Base-by-base conservation (phyloP, 345 rosid genomes). In the Citrus cavaleriei region DNA sequence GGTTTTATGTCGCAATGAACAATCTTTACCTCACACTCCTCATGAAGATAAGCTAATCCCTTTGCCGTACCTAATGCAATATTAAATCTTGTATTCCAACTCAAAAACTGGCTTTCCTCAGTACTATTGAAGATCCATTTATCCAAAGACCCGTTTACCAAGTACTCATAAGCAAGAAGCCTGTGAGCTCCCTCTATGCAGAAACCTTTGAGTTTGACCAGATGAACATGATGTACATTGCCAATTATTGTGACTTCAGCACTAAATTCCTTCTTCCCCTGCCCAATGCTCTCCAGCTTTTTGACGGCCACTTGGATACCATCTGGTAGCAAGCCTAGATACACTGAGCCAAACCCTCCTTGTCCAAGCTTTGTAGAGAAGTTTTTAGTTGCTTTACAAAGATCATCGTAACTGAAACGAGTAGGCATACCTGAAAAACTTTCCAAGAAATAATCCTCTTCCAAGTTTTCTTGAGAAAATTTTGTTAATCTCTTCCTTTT, bases 81-180 rank as follows among this genome's bases (percentile, higher is more conserved):
- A 28, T 69, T 81, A 70, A 82, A 86, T 77, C 90, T 82, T 12
- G 86, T 83, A 68, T 86, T 62, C 90, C 90, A 88, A 77, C 72
- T 80, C 85, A 87, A 57, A 3, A 79, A 42, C 59, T 6, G 58
- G 55, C 70, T 70, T 32, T 73, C 83, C 24, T 82, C 76, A 40
- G 75, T 32, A 21, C 76, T 82, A 71, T 81, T 85, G 85, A 84
- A 88, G 76, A 88, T 88, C 90, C 90, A 88, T 66, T 77, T 82
- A 73, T 88, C 89, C 51, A 88, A 73, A 9, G 90, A 88, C 51
- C 89, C 85, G 0, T 88, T 90, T 28, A n/a, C 86, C 89, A 90
- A 79, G 89, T 78, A 88, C 84, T 88, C 93, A 3, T 90, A 90
- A 51, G 84, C 93, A 46, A 90, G 93, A 79, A 90, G 93, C 73